Evolutionary conservation across 768 basidiomycete genomes (phyloP).

Genomic region (Suillus subalutaceus): DNA sequence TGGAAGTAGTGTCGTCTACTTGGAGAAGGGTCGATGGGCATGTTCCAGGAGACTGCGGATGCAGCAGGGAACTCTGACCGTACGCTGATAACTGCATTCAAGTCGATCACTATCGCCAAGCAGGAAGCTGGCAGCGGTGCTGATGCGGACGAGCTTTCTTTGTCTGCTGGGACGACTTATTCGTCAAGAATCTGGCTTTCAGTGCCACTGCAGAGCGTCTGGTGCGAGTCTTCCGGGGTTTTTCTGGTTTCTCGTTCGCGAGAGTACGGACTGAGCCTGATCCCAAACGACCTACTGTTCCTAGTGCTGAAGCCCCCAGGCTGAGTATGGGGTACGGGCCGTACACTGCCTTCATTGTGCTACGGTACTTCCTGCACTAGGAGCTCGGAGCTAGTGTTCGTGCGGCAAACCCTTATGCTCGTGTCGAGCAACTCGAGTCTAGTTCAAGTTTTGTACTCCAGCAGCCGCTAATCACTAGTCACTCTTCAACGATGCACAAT

Average conservation of each 20-base stretch:
- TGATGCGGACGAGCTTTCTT: constrained; percentile 44
- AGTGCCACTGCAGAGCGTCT: constrained; percentile 81
- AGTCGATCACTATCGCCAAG: constrained; percentile 47
- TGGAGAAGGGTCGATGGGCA: constrained; percentile 86
- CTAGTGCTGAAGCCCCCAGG: constrained; percentile 43
- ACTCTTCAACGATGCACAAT: no score
- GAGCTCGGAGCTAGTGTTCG: no score
- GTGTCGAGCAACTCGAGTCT: no score
- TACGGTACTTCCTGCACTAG: no score
- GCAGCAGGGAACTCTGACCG: constrained; percentile 27
- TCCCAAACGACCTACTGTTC: constrained; percentile 58
- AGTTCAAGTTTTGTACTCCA: no score
- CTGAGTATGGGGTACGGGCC: constrained; percentile 98
- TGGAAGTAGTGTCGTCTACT: constrained; percentile 91
- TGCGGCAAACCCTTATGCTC: no score
- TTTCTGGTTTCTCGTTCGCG: constrained; percentile 85
- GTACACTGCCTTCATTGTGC: no score
- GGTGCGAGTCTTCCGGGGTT: constrained; percentile 63
- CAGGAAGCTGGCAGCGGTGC: constrained; percentile 34
- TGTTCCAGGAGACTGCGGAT: constrained; percentile 56
- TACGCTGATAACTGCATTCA: constrained; percentile 22
- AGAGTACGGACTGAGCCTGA: constrained; percentile 91
- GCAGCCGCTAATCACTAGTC: no score
- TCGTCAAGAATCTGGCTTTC: constrained; percentile 96
- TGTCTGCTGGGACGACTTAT: constrained; percentile 77